phyloP scores from a whole-genome alignment of 768 basidiomycete species.

The Mycena albidolilacea region DNA sequence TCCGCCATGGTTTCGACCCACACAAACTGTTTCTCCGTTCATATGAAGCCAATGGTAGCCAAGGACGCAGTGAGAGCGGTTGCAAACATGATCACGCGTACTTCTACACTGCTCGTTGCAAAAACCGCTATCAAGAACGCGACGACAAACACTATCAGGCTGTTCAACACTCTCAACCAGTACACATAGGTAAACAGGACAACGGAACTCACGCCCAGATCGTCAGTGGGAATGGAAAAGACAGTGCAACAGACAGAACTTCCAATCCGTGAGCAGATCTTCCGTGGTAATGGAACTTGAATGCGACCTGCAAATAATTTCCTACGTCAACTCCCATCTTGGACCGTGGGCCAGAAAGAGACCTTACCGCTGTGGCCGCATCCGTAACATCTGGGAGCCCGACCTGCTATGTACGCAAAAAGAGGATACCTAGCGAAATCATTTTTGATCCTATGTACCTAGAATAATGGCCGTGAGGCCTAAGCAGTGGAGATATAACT shows the following conservation, averaged over 20 bases:
- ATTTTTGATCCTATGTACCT: not conserved
- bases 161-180: not conserved
- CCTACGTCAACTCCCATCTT: not conserved
- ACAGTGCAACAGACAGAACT: not conserved
- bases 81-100: not conserved
- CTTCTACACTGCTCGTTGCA: not conserved
- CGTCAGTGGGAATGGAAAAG: constrained; percentile 9
- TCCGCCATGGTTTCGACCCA: not conserved
- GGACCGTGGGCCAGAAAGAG: not conserved
- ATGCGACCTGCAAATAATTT: not conserved
- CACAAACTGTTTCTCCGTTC: not conserved
- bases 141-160: not conserved
- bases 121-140: not conserved
- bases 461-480: constrained; percentile 7
- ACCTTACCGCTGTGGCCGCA: not conserved
- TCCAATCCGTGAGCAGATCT: not conserved
- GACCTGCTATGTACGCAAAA: not conserved
- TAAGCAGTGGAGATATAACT: constrained; percentile 14
- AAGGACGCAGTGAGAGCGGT: not conserved
- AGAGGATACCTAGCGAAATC: not conserved
- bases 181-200: not conserved
- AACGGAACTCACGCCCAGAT: constrained; percentile 1
- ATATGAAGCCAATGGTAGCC: not conserved
- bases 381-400: not conserved
- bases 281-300: not conserved